A percentile compares a stretch with the other conserved stretches of the same genome.
phyloP scores from a whole-genome alignment of 1,284 basidiomycete species.

The Phylloboletellus chloephorus region DNA sequence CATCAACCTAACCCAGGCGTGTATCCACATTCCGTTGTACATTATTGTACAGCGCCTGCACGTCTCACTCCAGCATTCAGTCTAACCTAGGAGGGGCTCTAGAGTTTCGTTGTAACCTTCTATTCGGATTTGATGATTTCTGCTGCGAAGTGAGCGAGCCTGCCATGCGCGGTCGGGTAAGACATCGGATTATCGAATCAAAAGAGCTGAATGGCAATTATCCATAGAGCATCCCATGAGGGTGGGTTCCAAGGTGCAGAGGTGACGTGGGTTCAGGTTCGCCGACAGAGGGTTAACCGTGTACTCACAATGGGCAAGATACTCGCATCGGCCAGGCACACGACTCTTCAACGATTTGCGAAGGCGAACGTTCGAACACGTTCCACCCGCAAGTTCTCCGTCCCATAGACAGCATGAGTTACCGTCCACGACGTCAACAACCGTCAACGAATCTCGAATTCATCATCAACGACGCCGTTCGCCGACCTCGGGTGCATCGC shows the following conservation, averaged over 20 bases:
- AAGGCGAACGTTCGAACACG: neutral
- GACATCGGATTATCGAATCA: neutral
- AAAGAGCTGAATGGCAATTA: neutral
- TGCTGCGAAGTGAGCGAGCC: slow-evolving; percentile 12
- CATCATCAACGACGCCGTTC: slow-evolving; percentile 14
- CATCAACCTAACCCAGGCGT: no score
- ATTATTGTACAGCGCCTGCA: no score
- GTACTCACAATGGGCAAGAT: slow-evolving; percentile 17
- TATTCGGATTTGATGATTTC: slow-evolving; percentile 16
- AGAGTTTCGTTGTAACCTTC: neutral
- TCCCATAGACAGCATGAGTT: slow-evolving; percentile 14
- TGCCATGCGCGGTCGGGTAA: slow-evolving; percentile 1
- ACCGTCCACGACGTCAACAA: neutral
- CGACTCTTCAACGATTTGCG: neutral
- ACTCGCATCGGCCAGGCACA: slow-evolving; percentile 18
- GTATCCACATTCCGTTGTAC: no score
- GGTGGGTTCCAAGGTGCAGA: slow-evolving; percentile 12
- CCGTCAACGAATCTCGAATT: slow-evolving; percentile 8
- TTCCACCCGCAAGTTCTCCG: slow-evolving; percentile 19
- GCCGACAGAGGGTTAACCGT: neutral
- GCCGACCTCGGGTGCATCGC: slow-evolving; percentile 16
- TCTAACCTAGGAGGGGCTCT: no score
- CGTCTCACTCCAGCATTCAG: no score
- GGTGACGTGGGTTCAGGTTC: neutral
- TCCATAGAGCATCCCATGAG: slow-evolving; percentile 19